Evolutionary conservation across 805 yeast genomes (phyloP), one percentile per base, ranked within the genome.

Genomic region (Saturnispora besseyi): DNA sequence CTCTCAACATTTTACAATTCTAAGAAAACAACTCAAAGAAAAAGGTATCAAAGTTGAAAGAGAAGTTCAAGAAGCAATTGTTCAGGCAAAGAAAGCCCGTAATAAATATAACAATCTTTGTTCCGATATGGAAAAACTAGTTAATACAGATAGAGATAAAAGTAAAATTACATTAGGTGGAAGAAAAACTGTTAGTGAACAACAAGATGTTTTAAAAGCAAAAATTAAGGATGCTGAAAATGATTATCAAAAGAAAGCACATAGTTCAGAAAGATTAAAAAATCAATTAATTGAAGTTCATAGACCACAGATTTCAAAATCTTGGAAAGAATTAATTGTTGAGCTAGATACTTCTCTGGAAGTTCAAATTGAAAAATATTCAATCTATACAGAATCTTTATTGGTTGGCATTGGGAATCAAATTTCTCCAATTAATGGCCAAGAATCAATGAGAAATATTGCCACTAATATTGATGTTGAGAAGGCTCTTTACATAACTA

Each of bases 261-360:
- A 81, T 40, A 68, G 78, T 2, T 85, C 93, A 30, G 82, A 84
- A 56, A 78, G 84, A 42, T 64, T 81, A 57, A 84, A 93, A 64
- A 82, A 79, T 56, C 90, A 84, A 51, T 78, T 89, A 48, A 68
- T 87, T 51, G 74, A 76, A 59, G 73, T 77, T 22, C 84, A 84
- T 61, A 77, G 99, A 57, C 99, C 98, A 7, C 80, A 77, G 51
- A 77, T 78, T 37, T 80, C 87, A 5, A 76, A 78, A 52, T 81
- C 79, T 55, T 72, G 93, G 53, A 85, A 82, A 61, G 83, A 86
- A 61, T 71, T 88, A 54, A 81, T 89, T 50, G 71, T 90, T 54
- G 97, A 91, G 65, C 75, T 87, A 62, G 98, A 93, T 65, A 80
- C 87, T 45, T 98, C 97, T 9, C 71, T 91, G 74, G 79, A 87